Evolutionary conservation across 225 moss, liverwort and hornwort genomes (phyloP), one percentile per base, ranked within the genome.

Genomic region (Lunularia cruciata): DNA sequence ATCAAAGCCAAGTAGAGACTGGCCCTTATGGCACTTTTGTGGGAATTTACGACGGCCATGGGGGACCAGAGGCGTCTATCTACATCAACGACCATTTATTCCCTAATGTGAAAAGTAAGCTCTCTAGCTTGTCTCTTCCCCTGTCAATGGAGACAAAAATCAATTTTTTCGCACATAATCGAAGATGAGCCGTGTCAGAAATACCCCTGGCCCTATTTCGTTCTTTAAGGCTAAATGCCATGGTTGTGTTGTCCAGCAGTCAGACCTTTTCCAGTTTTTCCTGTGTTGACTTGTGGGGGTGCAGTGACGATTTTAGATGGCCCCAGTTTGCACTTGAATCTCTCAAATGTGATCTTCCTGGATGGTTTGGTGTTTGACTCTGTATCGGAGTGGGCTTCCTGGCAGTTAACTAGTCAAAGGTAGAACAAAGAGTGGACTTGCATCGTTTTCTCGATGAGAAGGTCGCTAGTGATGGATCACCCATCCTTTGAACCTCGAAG

Each of bases 31-130:
- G 96, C 33, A 98, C 92, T 16, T 98, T 87, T 57, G 89, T 98
- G 65, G 96, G 96, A 56, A 70, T 98, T 58, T 98, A 98, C 49
- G 96, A 98, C 31, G 96, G 96, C 57, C 96, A 98, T 75, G 96
- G 96, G 43, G 96, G 96, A 32, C 96, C 96, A 19, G 96, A 98
- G 74, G 96, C 92, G 48, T 83, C 96, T 20, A 87, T 89, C 76
- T 89, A 76, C 76, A 85, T 88, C 69, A 98, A 89, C 67, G 92
- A 98, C n/a, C 68, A 76, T 57, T 68, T 94, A 57, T 94, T 77
- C 39, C 57, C 72, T 19, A 84, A 80, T 65, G 75, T 84, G 68
- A 72, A 75, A 70, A 84, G 84, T 84, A 81, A 81, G 84, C 34
- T 65, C 18, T 16, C 26, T 45, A 26, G 26, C 43, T 5, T 45